Percentiles rank a stretch among this genome's conserved stretches.
Conservation (phyloP, 805 yeast species). For the Yamadazyma insecticola region DNA sequence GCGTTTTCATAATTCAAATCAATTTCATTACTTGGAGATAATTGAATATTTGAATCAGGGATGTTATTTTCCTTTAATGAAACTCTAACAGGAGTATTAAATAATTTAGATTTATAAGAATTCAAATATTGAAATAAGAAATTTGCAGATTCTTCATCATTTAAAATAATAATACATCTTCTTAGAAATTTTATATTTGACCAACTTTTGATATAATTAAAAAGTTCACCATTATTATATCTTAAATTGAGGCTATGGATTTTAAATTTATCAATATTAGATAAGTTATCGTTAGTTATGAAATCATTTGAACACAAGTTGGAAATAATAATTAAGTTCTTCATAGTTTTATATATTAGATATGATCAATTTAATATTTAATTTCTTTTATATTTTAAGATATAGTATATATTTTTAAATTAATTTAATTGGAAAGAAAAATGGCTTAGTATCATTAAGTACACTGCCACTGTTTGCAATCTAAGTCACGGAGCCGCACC, state of each 20-base stretch:
- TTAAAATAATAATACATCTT: constrained; percentile 31
- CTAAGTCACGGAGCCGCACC: no score
- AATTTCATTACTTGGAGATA: constrained; percentile 4
- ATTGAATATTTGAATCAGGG: no score
- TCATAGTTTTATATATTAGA: constrained; percentile 12
- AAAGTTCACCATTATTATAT: constrained; percentile 27
- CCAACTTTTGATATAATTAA: constrained; percentile 32
- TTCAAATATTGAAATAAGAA: constrained; percentile 17
- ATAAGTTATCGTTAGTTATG: no score
- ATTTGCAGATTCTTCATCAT: constrained; percentile 21
- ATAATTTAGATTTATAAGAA: constrained; percentile 6
- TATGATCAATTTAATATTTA: no score
- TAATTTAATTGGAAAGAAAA: no score
- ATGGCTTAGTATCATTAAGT: no score
- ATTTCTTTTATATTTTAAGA: no score
- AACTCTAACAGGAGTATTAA: no score
- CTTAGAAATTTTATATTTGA: constrained; percentile 31
- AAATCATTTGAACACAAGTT: constrained; percentile 29
- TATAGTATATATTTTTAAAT: no score
- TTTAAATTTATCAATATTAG: no score
- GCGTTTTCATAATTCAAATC: constrained; percentile 9
- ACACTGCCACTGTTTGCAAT: no score
- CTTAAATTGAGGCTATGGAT: constrained; percentile 2
- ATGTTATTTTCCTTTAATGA: no score
- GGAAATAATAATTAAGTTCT: constrained; percentile 33